Evolutionary conservation across 768 basidiomycete genomes (phyloP), one percentile per base, ranked within the genome.

Genomic region (Termitomyces sp.): DNA sequence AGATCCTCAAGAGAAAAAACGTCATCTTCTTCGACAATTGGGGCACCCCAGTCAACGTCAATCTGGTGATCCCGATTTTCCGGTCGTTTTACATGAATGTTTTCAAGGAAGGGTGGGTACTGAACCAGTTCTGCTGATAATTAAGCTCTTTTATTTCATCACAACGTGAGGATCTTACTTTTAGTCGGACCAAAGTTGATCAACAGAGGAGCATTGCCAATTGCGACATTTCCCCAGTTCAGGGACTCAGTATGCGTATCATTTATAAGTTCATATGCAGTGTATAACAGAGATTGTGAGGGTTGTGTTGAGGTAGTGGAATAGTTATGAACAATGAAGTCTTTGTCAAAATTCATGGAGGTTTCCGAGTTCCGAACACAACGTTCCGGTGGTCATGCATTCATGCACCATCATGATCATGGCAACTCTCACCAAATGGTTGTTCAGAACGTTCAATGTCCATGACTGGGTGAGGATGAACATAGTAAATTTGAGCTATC

Each of bases 1-100:
- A 85, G 70, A 20, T 77, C 75, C 22, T 68, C 62, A 16, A 82
- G 52, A 35, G 61, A 63, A 54, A 76, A 76, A 35, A 75, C 35
- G 49, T 83, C 81, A 24, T 70, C 74, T 15, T 72, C 73, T 28
- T 70, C 68, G 13, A 62, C 60, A 24, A 69, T 50, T 7, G 68
- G 63, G 8, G 68, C 67, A 11, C 76, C 79, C 84, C 84, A 84
- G 51, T 78, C 76, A 44, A 16, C 22, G 28, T 55, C 36, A 2
- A 28, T 28, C 39, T 71, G 74, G 18, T 62, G n/a, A 46, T 12
- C 2, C 38, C 16, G 57, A 33, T 38, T 7, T 36, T 13, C 11
- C 15, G 2, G 2, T 24, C 42, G 11, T 28, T 24, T 24, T 39
- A 1, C 2, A 35, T 32, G 20, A 18, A 45, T 15, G 0, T 15